Conservation (phyloP, 768 basidiomycete species). For the Gymnopilus dilepis region DNA sequence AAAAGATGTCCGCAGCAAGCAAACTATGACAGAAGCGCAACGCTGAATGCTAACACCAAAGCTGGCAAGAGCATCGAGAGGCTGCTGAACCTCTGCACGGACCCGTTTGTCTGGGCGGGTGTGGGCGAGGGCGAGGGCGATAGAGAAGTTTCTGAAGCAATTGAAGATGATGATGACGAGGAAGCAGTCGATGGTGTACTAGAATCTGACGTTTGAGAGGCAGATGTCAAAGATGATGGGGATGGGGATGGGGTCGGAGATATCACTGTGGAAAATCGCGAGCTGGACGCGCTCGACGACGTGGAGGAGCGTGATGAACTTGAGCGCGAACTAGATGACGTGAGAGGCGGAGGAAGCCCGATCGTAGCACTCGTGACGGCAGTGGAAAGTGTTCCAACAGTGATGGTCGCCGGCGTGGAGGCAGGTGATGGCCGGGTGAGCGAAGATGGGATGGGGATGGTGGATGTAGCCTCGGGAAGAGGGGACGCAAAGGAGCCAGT, state of each 20-base stretch:
- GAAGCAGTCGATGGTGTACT: slow-evolving; percentile 16
- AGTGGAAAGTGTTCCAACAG: slow-evolving; percentile 37
- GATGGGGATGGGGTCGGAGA: slow-evolving; percentile 2
- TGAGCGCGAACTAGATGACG: not conserved
- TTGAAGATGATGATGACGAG: slow-evolving; percentile 4
- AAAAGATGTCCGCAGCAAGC: slow-evolving; percentile 3
- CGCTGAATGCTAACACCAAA: not conserved
- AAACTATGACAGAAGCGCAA: slow-evolving; percentile 1
- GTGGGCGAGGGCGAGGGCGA: slow-evolving; percentile 3
- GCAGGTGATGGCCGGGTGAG: slow-evolving; percentile 41
- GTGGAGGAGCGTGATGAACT: slow-evolving; percentile 9
- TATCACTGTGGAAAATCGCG: slow-evolving; percentile 4
- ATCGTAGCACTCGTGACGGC: slow-evolving; percentile 4
- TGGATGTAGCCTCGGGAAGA: slow-evolving; percentile 52
- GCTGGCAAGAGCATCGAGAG: not conserved
- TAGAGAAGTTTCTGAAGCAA: not conserved
- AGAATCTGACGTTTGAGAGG: slow-evolving; percentile 23
- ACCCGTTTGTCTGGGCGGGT: slow-evolving; percentile 5
- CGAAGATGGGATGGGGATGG: slow-evolving; percentile 46
- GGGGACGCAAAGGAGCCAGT: slow-evolving; percentile 59
- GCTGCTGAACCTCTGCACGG: slow-evolving; percentile 3
- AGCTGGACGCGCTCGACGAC: not conserved
- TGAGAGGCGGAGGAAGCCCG: not conserved
- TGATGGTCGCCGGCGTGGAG: slow-evolving; percentile 45
- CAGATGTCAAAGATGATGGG: slow-evolving; percentile 15